These are phyloP conservation scores for Tetradesmus obliquus DNA, from an alignment of 139 green algal species.

Conservation along the genomic window DNA sequence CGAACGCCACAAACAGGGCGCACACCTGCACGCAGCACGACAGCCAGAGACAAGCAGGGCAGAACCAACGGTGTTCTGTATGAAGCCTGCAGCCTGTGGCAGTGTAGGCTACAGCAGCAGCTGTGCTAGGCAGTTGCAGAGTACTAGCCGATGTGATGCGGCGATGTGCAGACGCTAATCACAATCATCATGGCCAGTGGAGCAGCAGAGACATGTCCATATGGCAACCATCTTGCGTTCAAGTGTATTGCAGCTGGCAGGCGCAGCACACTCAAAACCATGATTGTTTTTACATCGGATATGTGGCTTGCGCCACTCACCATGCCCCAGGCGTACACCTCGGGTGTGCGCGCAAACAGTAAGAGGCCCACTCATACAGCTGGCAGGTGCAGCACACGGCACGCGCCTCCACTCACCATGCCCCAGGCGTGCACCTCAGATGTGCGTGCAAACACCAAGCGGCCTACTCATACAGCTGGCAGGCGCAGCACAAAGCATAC, in stretches of 20 bases:
- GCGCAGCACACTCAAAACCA: no score
- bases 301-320: not conserved
- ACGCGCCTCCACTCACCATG: not conserved
- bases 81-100: not conserved
- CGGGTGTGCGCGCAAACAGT: not conserved
- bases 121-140: not conserved
- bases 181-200: not conserved
- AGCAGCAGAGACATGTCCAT: not conserved
- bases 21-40: conserved; percentile 5
- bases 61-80: not conserved
- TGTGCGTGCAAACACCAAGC: no score
- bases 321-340: conserved; percentile 28
- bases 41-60: not conserved
- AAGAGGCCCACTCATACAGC: no score
- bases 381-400: no score
- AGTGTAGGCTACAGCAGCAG: not conserved
- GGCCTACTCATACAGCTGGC: no score
- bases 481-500: no score
- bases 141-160: not conserved
- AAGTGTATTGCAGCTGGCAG: no score
- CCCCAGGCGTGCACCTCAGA: conserved; percentile 13
- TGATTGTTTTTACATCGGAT: no score
- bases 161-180: not conserved
- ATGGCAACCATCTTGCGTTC: no score
- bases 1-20: not conserved